These are phyloP conservation scores for Luffa acutangula DNA, from an alignment of 306 rosid genomes.

Conservation along the genomic window DNA sequence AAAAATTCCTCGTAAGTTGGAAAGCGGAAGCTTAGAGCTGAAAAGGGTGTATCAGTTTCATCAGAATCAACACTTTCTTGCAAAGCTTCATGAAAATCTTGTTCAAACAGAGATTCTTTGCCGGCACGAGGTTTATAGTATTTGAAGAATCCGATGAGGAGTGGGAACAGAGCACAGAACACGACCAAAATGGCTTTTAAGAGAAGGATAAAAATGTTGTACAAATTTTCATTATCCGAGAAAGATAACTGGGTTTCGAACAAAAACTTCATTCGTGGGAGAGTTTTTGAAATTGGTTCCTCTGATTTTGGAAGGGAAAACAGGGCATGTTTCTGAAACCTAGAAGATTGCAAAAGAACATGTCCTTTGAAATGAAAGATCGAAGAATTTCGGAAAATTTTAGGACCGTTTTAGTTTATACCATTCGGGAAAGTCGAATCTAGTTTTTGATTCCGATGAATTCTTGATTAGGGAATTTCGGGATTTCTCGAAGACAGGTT, in stretches of 20 bases:
- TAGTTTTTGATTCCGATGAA: not conserved
- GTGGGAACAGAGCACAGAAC: not conserved
- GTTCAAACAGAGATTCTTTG: conserved; percentile 4
- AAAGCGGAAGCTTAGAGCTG: conserved; percentile 57
- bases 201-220: not conserved
- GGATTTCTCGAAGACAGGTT: not conserved
- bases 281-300: not conserved
- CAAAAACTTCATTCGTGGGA: not conserved
- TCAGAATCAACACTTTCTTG: conserved; percentile 2
- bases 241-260: not conserved
- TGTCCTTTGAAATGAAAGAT: not conserved
- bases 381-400: not conserved
- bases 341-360: not conserved
- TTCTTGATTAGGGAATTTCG: not conserved
- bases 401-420: no score
- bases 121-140: not conserved
- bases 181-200: not conserved
- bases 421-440: not conserved
- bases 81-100: conserved; percentile 4
- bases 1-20: conserved; percentile 44
- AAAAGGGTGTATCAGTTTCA: conserved; percentile 19
- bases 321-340: not conserved
- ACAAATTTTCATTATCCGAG: not conserved
- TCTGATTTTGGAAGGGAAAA: not conserved
- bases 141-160: not conserved